Evolutionary conservation across 2,329 filamentous ascomycete species (phyloP).

Genomic region (Penicillium sp.): DNA sequence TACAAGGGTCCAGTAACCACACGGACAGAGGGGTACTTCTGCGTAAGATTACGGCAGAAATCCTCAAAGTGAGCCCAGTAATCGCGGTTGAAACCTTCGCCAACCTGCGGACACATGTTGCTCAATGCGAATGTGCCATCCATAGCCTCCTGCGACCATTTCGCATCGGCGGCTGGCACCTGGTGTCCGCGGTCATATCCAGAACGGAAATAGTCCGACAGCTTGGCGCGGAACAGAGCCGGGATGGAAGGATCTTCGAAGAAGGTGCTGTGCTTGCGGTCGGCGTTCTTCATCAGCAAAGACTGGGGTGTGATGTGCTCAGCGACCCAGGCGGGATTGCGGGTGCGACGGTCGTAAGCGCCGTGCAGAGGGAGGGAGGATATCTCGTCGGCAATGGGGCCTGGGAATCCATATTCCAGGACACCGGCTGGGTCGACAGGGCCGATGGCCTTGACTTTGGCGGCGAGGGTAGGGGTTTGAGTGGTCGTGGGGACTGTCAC

Average conservation of each 20-base stretch:
- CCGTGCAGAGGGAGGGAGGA: conserved; percentile 75
- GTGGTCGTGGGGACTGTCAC: conserved; percentile 32
- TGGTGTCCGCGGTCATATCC: conserved; percentile 97
- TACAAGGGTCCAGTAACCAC: conserved; percentile 94
- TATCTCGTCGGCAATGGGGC: conserved; percentile 80
- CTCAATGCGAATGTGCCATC: conserved; percentile 88
- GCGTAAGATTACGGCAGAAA: conserved; percentile 83
- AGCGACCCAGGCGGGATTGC: conserved; percentile 92
- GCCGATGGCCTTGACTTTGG: conserved; percentile 21
- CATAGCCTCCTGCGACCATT: conserved; percentile 94
- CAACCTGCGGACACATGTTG: conserved; percentile 99
- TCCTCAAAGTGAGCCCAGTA: conserved; percentile 99
- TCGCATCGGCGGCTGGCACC: conserved; percentile 92
- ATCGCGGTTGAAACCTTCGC: conserved; percentile 96
- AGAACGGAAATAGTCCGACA: conserved; percentile 91
- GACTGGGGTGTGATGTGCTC: conserved; percentile 95
- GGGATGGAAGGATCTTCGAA: conserved; percentile 78
- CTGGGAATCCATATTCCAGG: conserved; percentile 88
- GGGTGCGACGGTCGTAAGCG: conserved; percentile 82
- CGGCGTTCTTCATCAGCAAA: conserved; percentile 69
- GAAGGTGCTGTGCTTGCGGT: conserved; percentile 82
- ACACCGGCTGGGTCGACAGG: conserved; percentile 73
- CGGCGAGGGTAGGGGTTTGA: conserved; percentile 23
- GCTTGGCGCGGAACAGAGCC: conserved; percentile 79
- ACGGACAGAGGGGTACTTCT: conserved; percentile 78